These are phyloP conservation scores for Cymbidium sinense DNA, from an alignment of 106 monocot genomes.

Conservation along the genomic window DNA sequence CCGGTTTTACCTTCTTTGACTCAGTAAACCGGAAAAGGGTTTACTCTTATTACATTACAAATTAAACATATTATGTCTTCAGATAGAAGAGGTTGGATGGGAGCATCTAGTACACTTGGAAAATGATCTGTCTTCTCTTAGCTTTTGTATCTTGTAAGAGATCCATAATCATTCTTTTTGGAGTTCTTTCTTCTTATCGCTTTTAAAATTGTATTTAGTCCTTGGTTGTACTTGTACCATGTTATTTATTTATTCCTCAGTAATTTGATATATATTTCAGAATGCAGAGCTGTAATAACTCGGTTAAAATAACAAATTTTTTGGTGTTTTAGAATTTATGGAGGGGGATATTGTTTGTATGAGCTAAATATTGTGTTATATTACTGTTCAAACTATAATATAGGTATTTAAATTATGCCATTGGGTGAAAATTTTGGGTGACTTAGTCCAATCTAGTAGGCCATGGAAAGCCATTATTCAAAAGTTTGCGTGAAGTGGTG, in stretches of 20 bases:
- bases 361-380: not conserved
- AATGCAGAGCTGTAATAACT: not conserved
- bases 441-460: not conserved
- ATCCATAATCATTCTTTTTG: not conserved
- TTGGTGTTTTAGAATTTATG: not conserved
- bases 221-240: not conserved
- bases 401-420: not conserved
- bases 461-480: not conserved
- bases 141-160: conserved; percentile 1
- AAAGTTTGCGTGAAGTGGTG: not conserved
- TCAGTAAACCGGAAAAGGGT: not conserved
- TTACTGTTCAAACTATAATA: not conserved
- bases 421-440: not conserved
- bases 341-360: not conserved
- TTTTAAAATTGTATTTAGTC: not conserved
- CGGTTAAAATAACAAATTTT: not conserved
- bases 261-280: not conserved
- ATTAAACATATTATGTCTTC: not conserved
- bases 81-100: conserved; percentile 7
- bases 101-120: conserved; percentile 1
- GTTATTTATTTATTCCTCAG: not conserved
- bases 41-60: not conserved
- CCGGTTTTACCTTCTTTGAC: not conserved
- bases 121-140: conserved; percentile 2
- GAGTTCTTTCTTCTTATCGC: not conserved